Conservation (phyloP, 139 green algal species). For the Volvox africanus region DNA sequence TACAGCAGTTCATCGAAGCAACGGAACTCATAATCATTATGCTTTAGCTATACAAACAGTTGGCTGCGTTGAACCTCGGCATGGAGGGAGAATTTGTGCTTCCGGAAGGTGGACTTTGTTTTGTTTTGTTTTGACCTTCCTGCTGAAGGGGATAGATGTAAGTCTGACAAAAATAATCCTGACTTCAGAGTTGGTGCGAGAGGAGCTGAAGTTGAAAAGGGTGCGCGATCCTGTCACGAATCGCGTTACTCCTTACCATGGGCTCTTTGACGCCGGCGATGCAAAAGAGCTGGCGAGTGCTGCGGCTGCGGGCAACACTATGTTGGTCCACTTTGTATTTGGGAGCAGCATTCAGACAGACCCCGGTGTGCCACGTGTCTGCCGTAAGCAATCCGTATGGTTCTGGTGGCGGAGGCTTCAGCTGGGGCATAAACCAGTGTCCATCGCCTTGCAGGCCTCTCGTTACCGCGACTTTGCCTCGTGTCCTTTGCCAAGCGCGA, state of each 20-base stretch:
- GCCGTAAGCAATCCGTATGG: not conserved
- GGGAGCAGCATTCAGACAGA: not conserved
- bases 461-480: not conserved
- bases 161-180: no score
- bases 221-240: not conserved
- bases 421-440: not conserved
- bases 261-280: not conserved
- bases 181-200: not conserved
- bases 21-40: no score
- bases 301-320: not conserved
- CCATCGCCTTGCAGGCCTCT: not conserved
- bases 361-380: not conserved
- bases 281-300: not conserved
- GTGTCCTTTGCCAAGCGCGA: constrained; percentile 1
- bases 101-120: no score
- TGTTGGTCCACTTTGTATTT: not conserved
- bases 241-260: not conserved
- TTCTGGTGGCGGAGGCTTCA: not conserved
- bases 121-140: no score
- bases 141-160: no score
- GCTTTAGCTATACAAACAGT: no score
- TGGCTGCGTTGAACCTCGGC: no score
- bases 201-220: not conserved
- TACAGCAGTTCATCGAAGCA: no score
- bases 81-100: no score